phyloP scores from a whole-genome alignment of 352 stramenopile genomes.

The Phytophthora boehmeriae region DNA sequence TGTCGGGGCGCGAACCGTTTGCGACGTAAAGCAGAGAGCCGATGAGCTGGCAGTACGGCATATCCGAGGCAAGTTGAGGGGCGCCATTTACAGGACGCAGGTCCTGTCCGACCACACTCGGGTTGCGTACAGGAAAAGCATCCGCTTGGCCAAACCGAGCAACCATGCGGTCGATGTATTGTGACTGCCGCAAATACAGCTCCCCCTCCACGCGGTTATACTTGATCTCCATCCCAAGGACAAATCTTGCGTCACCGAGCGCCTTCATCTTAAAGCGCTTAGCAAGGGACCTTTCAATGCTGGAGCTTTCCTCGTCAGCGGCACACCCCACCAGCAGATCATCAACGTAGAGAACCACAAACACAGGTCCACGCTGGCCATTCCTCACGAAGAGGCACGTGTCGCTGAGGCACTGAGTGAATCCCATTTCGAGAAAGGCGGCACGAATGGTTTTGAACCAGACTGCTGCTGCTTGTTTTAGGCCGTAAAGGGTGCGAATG shows the following conservation, averaged over 20 bases:
- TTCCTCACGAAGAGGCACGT: constrained; percentile 5
- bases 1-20: constrained; percentile 19
- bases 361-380: not conserved
- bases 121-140: not conserved
- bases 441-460: constrained; percentile 37
- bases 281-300: too few species aligned
- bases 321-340: constrained; percentile 11
- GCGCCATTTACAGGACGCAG: not conserved
- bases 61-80: not conserved
- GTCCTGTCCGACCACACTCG: constrained; percentile 7
- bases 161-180: not conserved
- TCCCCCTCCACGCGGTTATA: not conserved
- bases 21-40: constrained; percentile 24
- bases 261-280: constrained; percentile 20
- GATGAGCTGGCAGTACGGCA: constrained; percentile 1
- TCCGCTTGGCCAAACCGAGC: not conserved
- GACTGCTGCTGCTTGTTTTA: constrained; percentile 38
- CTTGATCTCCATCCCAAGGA: constrained; percentile 3
- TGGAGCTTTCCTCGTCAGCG: not conserved
- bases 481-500: constrained; percentile 35
- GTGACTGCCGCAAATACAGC: not conserved
- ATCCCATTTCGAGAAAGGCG: constrained; percentile 1
- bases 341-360: constrained; percentile 20
- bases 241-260: constrained; percentile 7
- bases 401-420: constrained; percentile 5